Conservation (phyloP, 1,139 yeast species). For the Hyphopichia fennica region DNA sequence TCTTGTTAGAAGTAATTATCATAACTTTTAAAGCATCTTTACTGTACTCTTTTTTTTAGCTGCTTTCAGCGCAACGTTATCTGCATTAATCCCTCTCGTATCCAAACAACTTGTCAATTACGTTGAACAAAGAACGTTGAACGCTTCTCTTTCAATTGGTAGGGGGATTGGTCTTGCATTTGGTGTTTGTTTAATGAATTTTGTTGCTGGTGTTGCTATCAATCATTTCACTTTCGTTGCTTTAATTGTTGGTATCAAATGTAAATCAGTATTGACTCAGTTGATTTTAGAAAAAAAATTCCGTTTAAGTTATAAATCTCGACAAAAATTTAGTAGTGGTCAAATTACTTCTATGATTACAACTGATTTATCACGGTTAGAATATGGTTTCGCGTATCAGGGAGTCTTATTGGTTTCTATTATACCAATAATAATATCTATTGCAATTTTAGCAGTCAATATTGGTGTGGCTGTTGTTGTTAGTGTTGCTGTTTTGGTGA, state of each 20-base stretch:
- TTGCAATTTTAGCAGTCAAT: conserved; percentile 14
- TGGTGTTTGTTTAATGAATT: conserved; percentile 8
- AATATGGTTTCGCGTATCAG: conserved; percentile 16
- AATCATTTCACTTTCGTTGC: conserved; percentile 24
- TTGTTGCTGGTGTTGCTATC: conserved; percentile 12
- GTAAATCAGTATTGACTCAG: conserved; percentile 18
- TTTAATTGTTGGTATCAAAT: conserved; percentile 20
- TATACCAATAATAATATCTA: conserved; percentile 16
- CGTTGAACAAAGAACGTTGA: conserved; percentile 37
- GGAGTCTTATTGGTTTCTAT: conserved; percentile 26
- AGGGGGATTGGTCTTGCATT: conserved; percentile 61
- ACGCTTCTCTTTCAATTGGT: conserved; percentile 26
- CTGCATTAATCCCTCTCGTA: conserved; percentile 35
- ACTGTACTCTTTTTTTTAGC: too few species aligned
- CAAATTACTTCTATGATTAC: conserved; percentile 22
- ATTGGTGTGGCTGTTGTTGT: conserved; percentile 18
- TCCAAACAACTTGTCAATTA: conserved; percentile 54
- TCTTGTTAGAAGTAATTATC: too few species aligned
- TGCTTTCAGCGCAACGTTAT: too few species aligned
- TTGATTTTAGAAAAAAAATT: conserved; percentile 18
- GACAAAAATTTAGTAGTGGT: conserved; percentile 14
- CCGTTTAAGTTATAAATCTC: conserved; percentile 13
- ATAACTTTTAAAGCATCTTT: too few species aligned
- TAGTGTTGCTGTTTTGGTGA: conserved; percentile 14
- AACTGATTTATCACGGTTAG: conserved; percentile 21